phyloP scores from a whole-genome alignment of 345 rosid genomes.

The Sonneratia caseolaris region DNA sequence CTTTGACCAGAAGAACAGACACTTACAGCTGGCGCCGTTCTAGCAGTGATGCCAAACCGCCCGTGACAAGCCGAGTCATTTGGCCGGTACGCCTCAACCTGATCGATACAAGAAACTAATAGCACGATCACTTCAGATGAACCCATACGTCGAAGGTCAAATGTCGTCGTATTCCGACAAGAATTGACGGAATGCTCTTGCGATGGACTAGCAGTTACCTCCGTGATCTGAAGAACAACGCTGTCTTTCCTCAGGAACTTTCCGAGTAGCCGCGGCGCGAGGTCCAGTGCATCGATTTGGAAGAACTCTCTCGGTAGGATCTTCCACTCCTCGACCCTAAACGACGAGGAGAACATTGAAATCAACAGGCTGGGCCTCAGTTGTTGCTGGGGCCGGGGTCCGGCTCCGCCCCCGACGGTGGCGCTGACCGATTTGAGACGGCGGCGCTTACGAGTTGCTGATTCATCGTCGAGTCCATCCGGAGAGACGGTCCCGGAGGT shows the following conservation, averaged over 20 bases:
- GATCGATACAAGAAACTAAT: neutral
- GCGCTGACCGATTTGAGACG: constrained; percentile 1
- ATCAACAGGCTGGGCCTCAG: neutral
- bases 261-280: constrained; percentile 90
- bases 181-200: neutral
- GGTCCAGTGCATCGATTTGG: constrained; percentile 74
- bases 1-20: neutral
- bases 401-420: constrained; percentile 2
- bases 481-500: neutral
- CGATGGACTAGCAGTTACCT: constrained; percentile 30
- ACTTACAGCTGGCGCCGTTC: constrained; percentile 85
- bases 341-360: constrained; percentile 4
- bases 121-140: neutral
- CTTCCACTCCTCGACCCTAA: constrained; percentile 20
- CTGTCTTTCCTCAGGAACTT: constrained; percentile 68
- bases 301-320: constrained; percentile 59
- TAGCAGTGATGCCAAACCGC: constrained; percentile 65
- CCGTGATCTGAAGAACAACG: constrained; percentile 76
- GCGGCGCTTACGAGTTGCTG: neutral
- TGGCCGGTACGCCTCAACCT: constrained; percentile 95
- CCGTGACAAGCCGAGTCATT: constrained; percentile 95
- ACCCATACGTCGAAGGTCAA: neutral
- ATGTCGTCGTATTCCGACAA: neutral
- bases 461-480: neutral
- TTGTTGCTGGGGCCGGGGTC: neutral